Evolutionary conservation across 495 filamentous ascomycete species (phyloP).

Genomic region (Letharia columbiana): DNA sequence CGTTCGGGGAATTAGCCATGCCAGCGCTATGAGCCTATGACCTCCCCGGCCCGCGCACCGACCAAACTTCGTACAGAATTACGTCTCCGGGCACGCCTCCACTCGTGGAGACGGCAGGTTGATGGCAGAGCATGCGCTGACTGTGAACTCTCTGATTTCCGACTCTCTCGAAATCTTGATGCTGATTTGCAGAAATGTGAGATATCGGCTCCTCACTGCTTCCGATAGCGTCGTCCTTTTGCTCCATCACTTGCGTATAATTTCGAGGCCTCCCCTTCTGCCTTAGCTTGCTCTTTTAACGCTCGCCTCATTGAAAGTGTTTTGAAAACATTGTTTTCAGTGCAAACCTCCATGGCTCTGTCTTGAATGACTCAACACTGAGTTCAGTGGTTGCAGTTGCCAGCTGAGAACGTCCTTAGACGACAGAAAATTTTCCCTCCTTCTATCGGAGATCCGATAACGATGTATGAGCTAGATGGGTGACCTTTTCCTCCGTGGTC

Average conservation of each 20-base stretch:
- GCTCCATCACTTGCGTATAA: neutral
- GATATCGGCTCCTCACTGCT: neutral
- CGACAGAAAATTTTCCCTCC: neutral
- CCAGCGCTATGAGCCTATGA: neutral
- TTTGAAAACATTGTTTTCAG: neutral
- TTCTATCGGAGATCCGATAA: neutral
- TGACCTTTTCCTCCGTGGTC: neutral
- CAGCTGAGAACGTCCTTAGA: neutral
- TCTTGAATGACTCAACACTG: neutral
- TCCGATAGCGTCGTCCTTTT: neutral
- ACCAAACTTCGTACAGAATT: neutral
- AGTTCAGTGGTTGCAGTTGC: neutral
- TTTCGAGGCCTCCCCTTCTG: neutral
- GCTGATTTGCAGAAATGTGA: neutral
- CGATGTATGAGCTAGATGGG: neutral
- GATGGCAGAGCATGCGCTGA: neutral
- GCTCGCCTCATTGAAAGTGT: neutral
- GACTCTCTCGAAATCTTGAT: neutral
- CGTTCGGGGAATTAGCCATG: neutral
- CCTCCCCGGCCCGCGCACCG: neutral
- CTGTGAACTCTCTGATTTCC: neutral
- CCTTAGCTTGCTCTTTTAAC: neutral
- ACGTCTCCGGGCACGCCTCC: neutral
- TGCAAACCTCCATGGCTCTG: neutral
- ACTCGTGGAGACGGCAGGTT: neutral